Base-by-base conservation (phyloP, 192 early-diverging fungal genomes). In the Backusella psychrophila region DNA sequence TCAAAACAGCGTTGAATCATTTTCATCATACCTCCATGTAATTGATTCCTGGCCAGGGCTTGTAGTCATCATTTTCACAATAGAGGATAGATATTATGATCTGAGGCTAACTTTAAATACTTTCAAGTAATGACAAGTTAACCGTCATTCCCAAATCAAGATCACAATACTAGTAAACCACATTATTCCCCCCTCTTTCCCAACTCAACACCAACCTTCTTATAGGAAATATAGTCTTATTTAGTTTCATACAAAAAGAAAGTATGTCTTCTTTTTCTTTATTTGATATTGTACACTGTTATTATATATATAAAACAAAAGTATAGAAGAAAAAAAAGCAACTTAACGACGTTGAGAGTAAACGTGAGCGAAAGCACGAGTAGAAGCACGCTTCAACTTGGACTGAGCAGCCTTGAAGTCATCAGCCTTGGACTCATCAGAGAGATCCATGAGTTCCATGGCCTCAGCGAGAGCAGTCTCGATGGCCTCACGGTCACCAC, bases 401-500 rank as follows among this genome's bases (percentile, higher is more conserved):
- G 90, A 85, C 85, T 93, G 86, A 82, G 88, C 87, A 76, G 88
- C 86, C 70, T 82, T 83, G 77, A 91, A 83, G 75, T 86, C 87
- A 67, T 89, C 82, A 87, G 89, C 90, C 80, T 80, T 78, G 74
- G 86, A 86, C 67, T 86, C 83, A 81, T 79, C 87, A 75, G 78
- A 82, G 84, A 92, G 83, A 36, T 94, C 91, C 76, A 92, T 83
- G 77, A 86, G 88, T 80, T 91, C 91, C 83, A 92, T 90, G 73
- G 93, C 91, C 84, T 92, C 92, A 80, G 89, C 83, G 34, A 95
- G 87, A 78, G 93, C 92, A 70, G 84, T 86, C 84, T 94, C 91
- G 71, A 93, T 89, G 70, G 85, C 82, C 69, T 91, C 89, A 80
- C 88, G 87, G 86, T 93, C 93, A 83, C 84, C 83, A 84, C 85